Conservation (phyloP, 2,329 filamentous ascomycete genomes). For the Beauveria rudraprayagi region DNA sequence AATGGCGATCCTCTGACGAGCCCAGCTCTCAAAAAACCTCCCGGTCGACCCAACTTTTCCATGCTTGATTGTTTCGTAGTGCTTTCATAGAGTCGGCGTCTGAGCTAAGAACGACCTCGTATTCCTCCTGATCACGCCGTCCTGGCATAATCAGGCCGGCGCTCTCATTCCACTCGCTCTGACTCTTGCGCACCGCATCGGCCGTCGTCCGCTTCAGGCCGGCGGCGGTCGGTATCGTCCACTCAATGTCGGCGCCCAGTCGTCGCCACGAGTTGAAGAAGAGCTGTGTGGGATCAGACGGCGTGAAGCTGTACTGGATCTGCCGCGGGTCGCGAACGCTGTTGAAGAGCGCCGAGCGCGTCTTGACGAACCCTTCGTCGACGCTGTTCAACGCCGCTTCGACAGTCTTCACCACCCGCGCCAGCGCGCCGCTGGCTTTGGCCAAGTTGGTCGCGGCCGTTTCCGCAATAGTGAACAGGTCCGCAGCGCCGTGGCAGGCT, state of each 20-base stretch:
- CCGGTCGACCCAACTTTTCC: constrained; percentile 22
- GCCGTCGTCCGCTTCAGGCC: constrained; percentile 13
- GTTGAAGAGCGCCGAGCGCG: constrained; percentile 30
- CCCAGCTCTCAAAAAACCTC: background rate
- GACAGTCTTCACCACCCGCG: constrained; percentile 22
- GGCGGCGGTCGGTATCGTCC: constrained; percentile 22
- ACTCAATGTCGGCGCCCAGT: constrained; percentile 34
- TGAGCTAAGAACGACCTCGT: constrained; percentile 26
- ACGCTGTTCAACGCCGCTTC: constrained; percentile 21
- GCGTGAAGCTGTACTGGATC: constrained; percentile 33
- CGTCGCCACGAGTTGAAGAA: constrained; percentile 38
- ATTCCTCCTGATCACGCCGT: constrained; percentile 14
- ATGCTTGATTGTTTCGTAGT: constrained; percentile 19
- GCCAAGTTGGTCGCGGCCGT: constrained; percentile 13
- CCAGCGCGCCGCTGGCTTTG: constrained; percentile 18
- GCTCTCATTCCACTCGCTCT: constrained; percentile 23
- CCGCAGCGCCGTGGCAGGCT: constrained; percentile 20
- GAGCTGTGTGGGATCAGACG: constrained; percentile 30
- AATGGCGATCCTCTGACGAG: background rate
- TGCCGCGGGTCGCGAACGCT: constrained; percentile 29
- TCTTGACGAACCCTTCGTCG: constrained; percentile 32
- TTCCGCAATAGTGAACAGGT: constrained; percentile 15
- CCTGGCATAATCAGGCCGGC: constrained; percentile 26
- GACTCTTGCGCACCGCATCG: constrained; percentile 24
- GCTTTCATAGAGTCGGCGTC: constrained; percentile 22